Base-by-base conservation (phyloP, 345 rosid genomes). In the Populus ilicifolia region DNA sequence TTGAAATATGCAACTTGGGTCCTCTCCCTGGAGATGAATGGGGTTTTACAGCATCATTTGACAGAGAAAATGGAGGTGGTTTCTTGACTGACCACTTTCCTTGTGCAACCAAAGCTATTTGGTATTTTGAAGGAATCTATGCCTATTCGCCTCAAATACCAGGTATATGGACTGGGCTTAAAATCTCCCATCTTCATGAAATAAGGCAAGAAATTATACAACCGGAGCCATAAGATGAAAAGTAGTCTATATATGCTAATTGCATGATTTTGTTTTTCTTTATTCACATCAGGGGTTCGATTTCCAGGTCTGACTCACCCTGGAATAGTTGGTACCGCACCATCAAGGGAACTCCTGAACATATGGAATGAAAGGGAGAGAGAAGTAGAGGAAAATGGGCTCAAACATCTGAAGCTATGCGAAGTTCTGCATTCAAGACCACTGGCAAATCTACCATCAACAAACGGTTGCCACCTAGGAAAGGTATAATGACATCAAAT, bases 11-110 rank as follows among this genome's bases (percentile, higher is more conserved):
- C 75, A 88, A 95, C 75, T 80, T 93, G 84, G 98, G 97, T 83
- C 98, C 98, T 83, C 82, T 95, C 2, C 89, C 91, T 9, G 96
- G 94, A 11, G 89, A 92, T 80, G 99, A 95, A 88, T 92, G 98
- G 99, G 98, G 96, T 4, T 95, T 54, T 69, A 90, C 97, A 62
- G 94, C 89, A 52, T 84, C 89, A 3, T 90, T 89, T 75, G 96
- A 95, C 83, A 90, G 96, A 81, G 97, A 95, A 78, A 90, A 90
- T 36, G 98, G 99, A 1, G 98, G 98, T 2, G 94, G 98, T 41
- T 93, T 89, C 74, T 75, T 95, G 78, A 95, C 98, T 13, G 99
- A 93, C 72, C 98, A 93, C 85, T 92, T 95, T 73, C 99, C 99
- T 54, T 70, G 87, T 75, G 94, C 99, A 4, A 86, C 93, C 67